Base-by-base conservation (phyloP, 1,284 basidiomycete genomes). In the Nidula niveotomentosa region DNA sequence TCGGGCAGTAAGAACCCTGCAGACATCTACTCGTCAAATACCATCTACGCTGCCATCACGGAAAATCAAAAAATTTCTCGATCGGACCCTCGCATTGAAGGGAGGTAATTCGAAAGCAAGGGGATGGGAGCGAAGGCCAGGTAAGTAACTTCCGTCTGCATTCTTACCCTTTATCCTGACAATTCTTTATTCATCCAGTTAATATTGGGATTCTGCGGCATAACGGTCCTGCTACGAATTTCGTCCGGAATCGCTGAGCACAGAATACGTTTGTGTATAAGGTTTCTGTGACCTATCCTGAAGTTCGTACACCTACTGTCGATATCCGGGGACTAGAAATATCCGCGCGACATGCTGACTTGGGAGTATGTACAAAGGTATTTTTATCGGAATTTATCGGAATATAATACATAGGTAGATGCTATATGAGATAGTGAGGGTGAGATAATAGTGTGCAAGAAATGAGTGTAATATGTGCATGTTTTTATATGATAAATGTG, bases 61-160 rank as follows among this genome's bases (percentile, higher is more conserved):
- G 6, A 41, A 46, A 18, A 43, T n/a, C 30, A 23, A 44, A n/a
- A 34, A 17, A 41, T 13, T 13, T 6, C 17, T 41, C 12, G 12
- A 12, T 6, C 17, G 17, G 17, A 41, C 39, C 17, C 39, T 41
- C 39, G 67, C 66, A 9, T 53, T 79, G 45, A 72, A 66, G 54
- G 69, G 66, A 23, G 65, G 65, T 35, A 62, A 63, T 36, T 66
- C 72, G 50, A 70, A 66, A 56, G 60, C 60, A 36, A 71, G 62
- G 55, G 70, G 71, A 41, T 79, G 77, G 77, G 76, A 79, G 52
- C 68, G 78, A 50, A 71, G 70, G 56, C 67, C 75, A 35, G 77
- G 77, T 78, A 56, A 44, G 62, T 58, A 37, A 37, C 49, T 53
- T 15, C 34, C n/a, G 4, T n/a, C 18, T 35, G 9, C 18, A 8